phyloP scores from a whole-genome alignment of 208 protist genomes.

The Leishmania arabica region DNA sequence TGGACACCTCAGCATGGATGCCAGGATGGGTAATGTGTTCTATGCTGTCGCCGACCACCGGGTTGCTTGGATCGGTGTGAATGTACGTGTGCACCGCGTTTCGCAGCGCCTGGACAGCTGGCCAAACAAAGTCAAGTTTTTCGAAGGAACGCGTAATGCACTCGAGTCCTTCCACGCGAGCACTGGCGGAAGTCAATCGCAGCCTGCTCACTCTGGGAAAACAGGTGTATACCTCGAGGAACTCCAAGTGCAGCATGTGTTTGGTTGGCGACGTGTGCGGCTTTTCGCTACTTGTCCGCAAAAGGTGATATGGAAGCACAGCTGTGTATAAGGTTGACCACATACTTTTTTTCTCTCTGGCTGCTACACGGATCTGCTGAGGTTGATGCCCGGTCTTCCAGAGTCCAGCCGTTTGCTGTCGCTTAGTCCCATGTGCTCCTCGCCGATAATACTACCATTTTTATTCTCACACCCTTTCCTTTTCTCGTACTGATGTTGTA shows the following conservation, averaged over 20 bases:
- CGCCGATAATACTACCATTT: not conserved
- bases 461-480: not conserved
- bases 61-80: conserved; percentile 90
- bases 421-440: not conserved
- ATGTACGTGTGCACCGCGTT: conserved; percentile 95
- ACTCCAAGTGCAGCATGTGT: conserved; percentile 69
- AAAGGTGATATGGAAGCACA: not conserved
- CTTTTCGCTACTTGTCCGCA: conserved; percentile 14
- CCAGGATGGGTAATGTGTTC: conserved; percentile 94
- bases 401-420: not conserved
- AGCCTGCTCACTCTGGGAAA: conserved; percentile 94
- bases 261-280: conserved; percentile 56
- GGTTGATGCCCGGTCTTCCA: not conserved
- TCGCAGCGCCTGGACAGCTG: conserved; percentile 88
- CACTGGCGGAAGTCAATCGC: conserved; percentile 88
- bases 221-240: conserved; percentile 70
- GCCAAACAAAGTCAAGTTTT: conserved; percentile 55
- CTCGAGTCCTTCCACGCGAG: conserved; percentile 87
- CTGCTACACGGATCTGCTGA: not conserved
- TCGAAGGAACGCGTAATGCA: conserved; percentile 89
- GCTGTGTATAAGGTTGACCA: not conserved
- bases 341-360: not conserved
- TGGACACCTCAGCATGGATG: conserved; percentile 89
- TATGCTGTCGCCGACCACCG: conserved; percentile 53
- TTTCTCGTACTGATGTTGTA: not conserved